Conservation (phyloP, 2,329 filamentous ascomycete species). For the Onygenales sp. region DNA sequence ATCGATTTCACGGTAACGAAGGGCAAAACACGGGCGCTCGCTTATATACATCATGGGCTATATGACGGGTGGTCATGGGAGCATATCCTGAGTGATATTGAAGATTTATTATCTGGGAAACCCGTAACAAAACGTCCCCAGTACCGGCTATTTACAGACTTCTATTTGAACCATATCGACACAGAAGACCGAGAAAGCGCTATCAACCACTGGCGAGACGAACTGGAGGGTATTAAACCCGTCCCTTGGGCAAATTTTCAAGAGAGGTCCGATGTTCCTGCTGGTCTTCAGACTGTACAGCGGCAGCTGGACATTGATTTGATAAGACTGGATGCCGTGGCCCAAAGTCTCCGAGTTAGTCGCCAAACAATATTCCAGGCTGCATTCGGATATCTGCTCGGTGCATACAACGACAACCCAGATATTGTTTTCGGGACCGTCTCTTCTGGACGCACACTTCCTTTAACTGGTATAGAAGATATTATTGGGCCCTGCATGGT, state of each 20-base stretch:
- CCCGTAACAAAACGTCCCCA: constrained; percentile 39
- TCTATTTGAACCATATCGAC: constrained; percentile 29
- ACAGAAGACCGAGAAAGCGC: constrained; percentile 31
- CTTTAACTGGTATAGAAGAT: constrained; percentile 58
- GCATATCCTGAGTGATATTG: constrained; percentile 59
- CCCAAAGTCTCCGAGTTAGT: constrained; percentile 41
- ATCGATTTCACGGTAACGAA: constrained; percentile 43
- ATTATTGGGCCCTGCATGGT: constrained; percentile 73
- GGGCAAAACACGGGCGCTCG: constrained; percentile 21
- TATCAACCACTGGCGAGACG: constrained; percentile 59
- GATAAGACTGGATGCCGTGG: constrained; percentile 24
- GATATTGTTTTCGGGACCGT: constrained; percentile 72
- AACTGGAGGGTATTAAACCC: constrained; percentile 50
- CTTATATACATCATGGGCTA: constrained; percentile 69
- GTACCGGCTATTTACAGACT: constrained; percentile 51
- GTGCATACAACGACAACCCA: constrained; percentile 50
- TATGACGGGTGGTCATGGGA: constrained; percentile 95
- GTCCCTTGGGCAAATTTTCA: constrained; percentile 51
- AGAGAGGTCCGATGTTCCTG: constrained; percentile 21
- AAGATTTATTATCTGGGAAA: constrained; percentile 35
- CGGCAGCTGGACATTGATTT: constrained; percentile 27
- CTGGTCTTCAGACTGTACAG: constrained; percentile 18
- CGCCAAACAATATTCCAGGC: constrained; percentile 69
- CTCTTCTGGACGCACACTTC: constrained; percentile 70
- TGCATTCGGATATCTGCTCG: constrained; percentile 56